Evolutionary conservation across 192 early-diverging fungal species (phyloP), one percentile per base, ranked within the genome.

Genomic region (Coemansia sp.): DNA sequence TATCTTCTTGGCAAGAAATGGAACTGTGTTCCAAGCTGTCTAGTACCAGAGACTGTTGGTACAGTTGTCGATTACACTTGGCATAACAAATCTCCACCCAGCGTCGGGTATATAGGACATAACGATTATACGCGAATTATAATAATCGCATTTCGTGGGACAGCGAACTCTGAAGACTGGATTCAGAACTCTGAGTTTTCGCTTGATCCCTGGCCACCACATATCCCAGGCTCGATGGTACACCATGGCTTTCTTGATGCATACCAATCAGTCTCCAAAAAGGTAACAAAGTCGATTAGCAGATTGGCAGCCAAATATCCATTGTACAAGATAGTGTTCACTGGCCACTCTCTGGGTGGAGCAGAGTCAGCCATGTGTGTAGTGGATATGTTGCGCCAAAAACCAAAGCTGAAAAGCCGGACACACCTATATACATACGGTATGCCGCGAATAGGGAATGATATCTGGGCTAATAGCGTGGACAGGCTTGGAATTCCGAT

Each of bases 291-390:
- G 3, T 55, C 4, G 21, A 51, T 81, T 1, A 54, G 51, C 19
- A 59, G 25, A 30, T 68, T 82, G 14, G 63, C 59, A 5, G 57
- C 55, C 8, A 42, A 23, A 30, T 68, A 72, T 22, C 76, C 81
- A 4, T 27, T 61, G 1, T 72, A 83, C 64, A 72, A 70, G 52
- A n/a, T 83, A 6, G 76, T 83, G 32, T 78, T 83, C 61, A 79
- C 81, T 5, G 81, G 81, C 0, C 81, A 83, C 31, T 83, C 81
- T n/a, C 76, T 83, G 4, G 81, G 81, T 39, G 81, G 81, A 11
- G 81, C 81, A 4, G 70, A 75, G 56, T 33, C 81, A 5, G 73
- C 69, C n/a, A 33, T 83, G 39, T 75, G 74, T 32, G 76, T 73
- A 14, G 72, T 78, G 1, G 76, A 83, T 39, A 50, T 72, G 7